phyloP scores from a whole-genome alignment of 441 rosid species.

The Brassica hybrid region DNA sequence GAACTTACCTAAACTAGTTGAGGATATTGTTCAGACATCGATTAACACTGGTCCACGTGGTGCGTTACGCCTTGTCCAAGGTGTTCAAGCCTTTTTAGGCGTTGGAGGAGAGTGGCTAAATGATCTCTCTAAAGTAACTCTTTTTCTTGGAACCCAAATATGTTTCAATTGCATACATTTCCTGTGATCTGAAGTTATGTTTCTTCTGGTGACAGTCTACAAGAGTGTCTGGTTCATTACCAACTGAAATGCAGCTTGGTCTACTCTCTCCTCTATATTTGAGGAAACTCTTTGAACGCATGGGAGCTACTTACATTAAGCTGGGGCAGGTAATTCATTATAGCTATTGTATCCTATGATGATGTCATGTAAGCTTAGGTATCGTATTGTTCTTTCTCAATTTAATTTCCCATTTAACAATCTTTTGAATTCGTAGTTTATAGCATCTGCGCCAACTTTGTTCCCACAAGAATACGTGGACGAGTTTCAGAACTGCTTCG shows the following conservation, averaged over 20 bases:
- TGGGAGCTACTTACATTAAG: constrained; percentile 98
- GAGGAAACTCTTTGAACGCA: constrained; percentile 94
- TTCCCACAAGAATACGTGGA: constrained; percentile 89
- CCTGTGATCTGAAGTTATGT: not conserved
- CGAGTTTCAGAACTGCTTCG: constrained; percentile 96
- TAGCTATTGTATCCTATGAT: constrained; percentile 10
- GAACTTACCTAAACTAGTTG: constrained; percentile 78
- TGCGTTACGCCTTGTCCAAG: constrained; percentile 82
- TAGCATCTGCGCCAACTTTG: constrained; percentile 95
- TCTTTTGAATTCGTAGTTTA: constrained; percentile 56
- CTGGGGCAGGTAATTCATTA: constrained; percentile 78
- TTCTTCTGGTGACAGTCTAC: constrained; percentile 53
- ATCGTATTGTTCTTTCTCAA: constrained; percentile 20
- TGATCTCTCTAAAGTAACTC: constrained; percentile 76
- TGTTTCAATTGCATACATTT: constrained; percentile 8
- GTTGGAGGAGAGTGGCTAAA: constrained; percentile 96
- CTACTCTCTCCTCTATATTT: constrained; percentile 85
- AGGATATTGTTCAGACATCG: constrained; percentile 91
- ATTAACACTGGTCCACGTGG: constrained; percentile 93
- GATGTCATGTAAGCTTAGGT: not conserved
- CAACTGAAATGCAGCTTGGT: constrained; percentile 80
- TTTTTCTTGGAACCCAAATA: not conserved
- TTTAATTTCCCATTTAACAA: not conserved
- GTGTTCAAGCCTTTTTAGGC: constrained; percentile 89
- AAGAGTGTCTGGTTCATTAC: constrained; percentile 64